Conservation (phyloP, 2,329 filamentous ascomycete species). For the Lachnellula hyalina region DNA sequence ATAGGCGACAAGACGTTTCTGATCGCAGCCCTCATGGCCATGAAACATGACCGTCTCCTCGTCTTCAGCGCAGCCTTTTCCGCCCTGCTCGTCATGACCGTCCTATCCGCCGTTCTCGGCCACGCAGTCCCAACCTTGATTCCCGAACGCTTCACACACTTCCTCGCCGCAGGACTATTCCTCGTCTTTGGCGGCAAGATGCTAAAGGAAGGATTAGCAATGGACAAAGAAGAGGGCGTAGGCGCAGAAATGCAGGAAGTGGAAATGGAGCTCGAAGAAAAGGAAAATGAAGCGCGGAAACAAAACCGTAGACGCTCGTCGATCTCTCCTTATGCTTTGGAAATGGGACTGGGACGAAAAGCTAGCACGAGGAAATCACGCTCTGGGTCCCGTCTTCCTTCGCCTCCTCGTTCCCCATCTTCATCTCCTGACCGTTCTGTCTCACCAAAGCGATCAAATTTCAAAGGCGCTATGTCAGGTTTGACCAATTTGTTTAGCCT, state of each 20-base stretch:
- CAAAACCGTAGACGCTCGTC: constrained; percentile 60
- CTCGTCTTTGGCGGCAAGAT: constrained; percentile 83
- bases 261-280: constrained; percentile 87
- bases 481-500: constrained; percentile 82
- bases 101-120: constrained; percentile 86
- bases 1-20: constrained; percentile 98
- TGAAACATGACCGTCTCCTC: constrained; percentile 90
- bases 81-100: constrained; percentile 88
- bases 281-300: constrained; percentile 71
- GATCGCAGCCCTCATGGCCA: constrained; percentile 95
- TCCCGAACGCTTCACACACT: constrained; percentile 84
- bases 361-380: constrained; percentile 63
- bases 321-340: constrained; percentile 70
- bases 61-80: constrained; percentile 95
- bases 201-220: constrained; percentile 78
- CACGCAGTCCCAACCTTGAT: constrained; percentile 88
- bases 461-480: constrained; percentile 50
- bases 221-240: constrained; percentile 86
- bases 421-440: constrained; percentile 58
- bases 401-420: constrained; percentile 73
- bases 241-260: constrained; percentile 98
- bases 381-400: constrained; percentile 70
- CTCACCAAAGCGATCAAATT: constrained; percentile 35
- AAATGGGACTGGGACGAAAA: constrained; percentile 63
- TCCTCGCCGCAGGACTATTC: constrained; percentile 80